These are phyloP conservation scores for Filobasidium floriforme DNA, from an alignment of 768 basidiomycete species.

Conservation along the genomic window DNA sequence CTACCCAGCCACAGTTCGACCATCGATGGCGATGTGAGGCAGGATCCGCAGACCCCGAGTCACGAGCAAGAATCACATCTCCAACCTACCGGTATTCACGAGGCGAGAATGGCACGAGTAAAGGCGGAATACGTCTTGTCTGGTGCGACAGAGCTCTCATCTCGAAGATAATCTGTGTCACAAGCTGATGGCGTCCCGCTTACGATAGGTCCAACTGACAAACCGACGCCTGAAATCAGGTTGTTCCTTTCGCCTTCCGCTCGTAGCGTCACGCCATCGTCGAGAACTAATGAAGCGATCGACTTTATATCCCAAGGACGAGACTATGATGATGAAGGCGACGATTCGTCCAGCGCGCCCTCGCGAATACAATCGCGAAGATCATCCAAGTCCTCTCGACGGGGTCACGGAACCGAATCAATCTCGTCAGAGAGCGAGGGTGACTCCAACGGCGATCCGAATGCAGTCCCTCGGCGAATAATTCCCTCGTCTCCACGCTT, in stretches of 20 bases:
- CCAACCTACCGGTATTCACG: slow-evolving; percentile 20
- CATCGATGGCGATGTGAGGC: neutral
- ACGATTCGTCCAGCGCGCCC: too few relatives aligned
- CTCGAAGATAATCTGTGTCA: neutral
- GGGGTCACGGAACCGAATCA: slow-evolving; percentile 9
- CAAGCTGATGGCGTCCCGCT: too few relatives aligned
- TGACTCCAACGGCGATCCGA: neutral
- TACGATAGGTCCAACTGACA: slow-evolving; percentile 27
- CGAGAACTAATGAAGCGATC: neutral
- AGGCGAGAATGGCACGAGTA: slow-evolving; percentile 27
- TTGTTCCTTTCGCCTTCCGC: slow-evolving; percentile 37
- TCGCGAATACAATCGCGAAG: too few relatives aligned
- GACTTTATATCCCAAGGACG: too few relatives aligned
- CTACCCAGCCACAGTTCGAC: neutral
- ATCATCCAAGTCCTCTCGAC: too few relatives aligned
- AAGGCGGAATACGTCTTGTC: slow-evolving; percentile 47
- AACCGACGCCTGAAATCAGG: slow-evolving; percentile 45
- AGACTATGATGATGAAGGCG: too few relatives aligned
- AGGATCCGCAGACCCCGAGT: neutral
- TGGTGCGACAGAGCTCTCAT: slow-evolving; percentile 33
- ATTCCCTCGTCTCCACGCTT: slow-evolving; percentile 31
- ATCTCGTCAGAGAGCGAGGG: slow-evolving; percentile 12
- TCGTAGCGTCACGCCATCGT: slow-evolving; percentile 9
- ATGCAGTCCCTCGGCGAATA: neutral
- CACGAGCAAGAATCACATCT: slow-evolving; percentile 7